Evolutionary conservation across 1,284 basidiomycete species (phyloP).

Genomic region (Caloboletus inedulis): DNA sequence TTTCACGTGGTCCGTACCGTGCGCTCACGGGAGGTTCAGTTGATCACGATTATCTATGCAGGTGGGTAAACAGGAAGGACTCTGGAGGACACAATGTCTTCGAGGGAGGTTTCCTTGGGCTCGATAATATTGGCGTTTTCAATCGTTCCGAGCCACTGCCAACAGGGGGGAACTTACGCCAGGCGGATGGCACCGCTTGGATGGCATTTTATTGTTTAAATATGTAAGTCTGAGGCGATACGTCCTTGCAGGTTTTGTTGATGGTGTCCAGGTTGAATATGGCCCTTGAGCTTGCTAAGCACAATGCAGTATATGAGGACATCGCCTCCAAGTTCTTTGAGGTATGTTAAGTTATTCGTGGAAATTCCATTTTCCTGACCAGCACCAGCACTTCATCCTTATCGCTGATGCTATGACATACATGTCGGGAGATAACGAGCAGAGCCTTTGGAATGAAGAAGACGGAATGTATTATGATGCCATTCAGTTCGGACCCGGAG

Average conservation of each 20-base stretch:
- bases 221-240: constrained; percentile 55
- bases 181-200: constrained; percentile 98
- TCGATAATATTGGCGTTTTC: constrained; percentile 98
- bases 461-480: constrained; percentile 99
- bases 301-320: constrained; percentile 97
- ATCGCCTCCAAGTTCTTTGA: constrained; percentile 99
- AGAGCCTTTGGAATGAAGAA: constrained; percentile 91
- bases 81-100: constrained; percentile 94
- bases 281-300: constrained; percentile 95
- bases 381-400: constrained; percentile 83
- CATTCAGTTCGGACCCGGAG: constrained; percentile 84
- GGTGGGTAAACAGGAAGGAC: constrained; percentile 99
- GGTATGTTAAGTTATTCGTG: constrained; percentile 41
- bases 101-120: constrained; percentile 95
- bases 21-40: not conserved
- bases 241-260: constrained; percentile 1
- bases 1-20: constrained; percentile 79
- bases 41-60: constrained; percentile 28
- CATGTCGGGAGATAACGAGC: constrained; percentile 69
- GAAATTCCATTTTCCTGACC: constrained; percentile 3
- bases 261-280: constrained; percentile 76
- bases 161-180: constrained; percentile 87
- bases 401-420: constrained; percentile 98
- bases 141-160: constrained; percentile 96
- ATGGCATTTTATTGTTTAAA: constrained; percentile 99